Evolutionary conservation across 371 early-diverging fungal genomes (phyloP), one percentile per base, ranked within the genome.

Genomic region (Thermomucor indicae-seudaticae): DNA sequence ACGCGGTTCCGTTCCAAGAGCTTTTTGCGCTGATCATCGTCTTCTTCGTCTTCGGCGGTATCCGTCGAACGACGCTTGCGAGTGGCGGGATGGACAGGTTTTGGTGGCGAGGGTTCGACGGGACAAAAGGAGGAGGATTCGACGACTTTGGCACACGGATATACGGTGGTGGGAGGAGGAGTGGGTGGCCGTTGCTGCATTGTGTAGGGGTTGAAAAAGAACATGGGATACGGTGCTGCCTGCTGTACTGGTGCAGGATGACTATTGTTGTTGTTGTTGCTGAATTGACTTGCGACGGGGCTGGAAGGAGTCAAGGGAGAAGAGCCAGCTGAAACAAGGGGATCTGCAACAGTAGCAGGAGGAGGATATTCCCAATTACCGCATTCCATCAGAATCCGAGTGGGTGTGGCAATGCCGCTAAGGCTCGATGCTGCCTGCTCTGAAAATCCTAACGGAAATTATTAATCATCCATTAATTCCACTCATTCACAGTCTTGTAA

Each of bases 1-100:
- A 80, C 49, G 32, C 86, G 70, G 55, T 86, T 86, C 27, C 84
- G 61, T 67, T 86, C 86, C 44, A 86, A 58, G 20, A 86, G 79
- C 31, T 67, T 68, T 29, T 57, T 46, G 14, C 58, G 58, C 25
- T 57, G 58, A n/a, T 49, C 50, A 22, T 49, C 42, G 14, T 49
- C 50, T n/a, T 49, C 49, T 4, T 34, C 32, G 20, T 47, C 34
- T 12, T 49, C 50, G 17, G 27, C 8, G 8, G 16, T 14, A 25
- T 23, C 12, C n/a, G 27, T 17, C n/a, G 41, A 38, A n/a, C 50
- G 50, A 29, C 50, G 50, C 23, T 49, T 49, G n/a, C 50, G 50
- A 37, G 37, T 37, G 10, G 7, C 32, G 10, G 7, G 32, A 14
- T 32, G 7, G 14, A 14, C 32, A 32, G 32, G 32, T 37, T 37